phyloP scores from a whole-genome alignment of 2,329 filamentous ascomycete genomes.

The Colletotrichum aenigma region DNA sequence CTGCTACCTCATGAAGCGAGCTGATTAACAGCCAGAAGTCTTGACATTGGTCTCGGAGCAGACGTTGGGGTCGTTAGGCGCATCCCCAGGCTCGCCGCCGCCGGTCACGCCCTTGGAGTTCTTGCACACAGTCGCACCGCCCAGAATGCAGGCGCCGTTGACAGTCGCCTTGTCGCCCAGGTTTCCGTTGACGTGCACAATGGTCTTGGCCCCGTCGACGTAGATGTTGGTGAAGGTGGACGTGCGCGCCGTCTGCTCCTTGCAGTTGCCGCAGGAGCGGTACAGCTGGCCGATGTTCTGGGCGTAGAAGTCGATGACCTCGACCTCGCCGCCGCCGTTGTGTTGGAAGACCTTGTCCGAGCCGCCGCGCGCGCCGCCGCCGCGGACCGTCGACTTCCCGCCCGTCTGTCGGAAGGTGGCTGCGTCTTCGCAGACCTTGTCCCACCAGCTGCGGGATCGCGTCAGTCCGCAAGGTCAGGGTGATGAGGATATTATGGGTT shows the following conservation, averaged over 20 bases:
- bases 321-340: conserved; percentile 42
- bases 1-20: neutral
- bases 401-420: conserved; percentile 39
- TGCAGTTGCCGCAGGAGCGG: conserved; percentile 48
- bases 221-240: conserved; percentile 27
- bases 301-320: conserved; percentile 36
- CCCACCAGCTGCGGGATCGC: conserved; percentile 37
- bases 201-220: conserved; percentile 36
- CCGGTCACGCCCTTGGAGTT: conserved; percentile 37
- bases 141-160: conserved; percentile 17
- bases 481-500: neutral
- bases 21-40: conserved; percentile 8
- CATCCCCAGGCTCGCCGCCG: conserved; percentile 34
- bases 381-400: conserved; percentile 44
- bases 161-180: conserved; percentile 26
- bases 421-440: conserved; percentile 39
- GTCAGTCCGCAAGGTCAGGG: neutral
- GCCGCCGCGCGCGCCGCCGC: conserved; percentile 46
- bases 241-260: conserved; percentile 27
- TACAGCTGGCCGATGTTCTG: conserved; percentile 48
- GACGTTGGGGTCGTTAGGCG: neutral
- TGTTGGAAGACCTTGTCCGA: conserved; percentile 46
- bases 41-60: conserved; percentile 1
- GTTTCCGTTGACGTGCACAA: conserved; percentile 35
- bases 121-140: conserved; percentile 11